These are phyloP conservation scores for Alternaria longipes DNA, from an alignment of 2,329 filamentous ascomycete genomes.

Conservation along the genomic window DNA sequence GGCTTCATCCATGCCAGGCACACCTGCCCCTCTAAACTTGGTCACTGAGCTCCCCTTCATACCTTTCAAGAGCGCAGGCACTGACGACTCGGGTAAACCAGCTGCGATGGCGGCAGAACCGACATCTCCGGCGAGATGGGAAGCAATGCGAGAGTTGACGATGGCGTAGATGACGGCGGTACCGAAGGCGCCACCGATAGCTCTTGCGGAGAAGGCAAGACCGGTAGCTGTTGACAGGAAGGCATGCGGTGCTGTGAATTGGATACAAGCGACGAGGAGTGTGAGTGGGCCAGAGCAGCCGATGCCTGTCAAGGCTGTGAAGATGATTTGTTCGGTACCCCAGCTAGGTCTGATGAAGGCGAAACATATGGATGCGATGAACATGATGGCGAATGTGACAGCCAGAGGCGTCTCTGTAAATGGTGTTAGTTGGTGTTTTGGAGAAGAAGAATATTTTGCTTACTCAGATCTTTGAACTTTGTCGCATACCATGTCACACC, in stretches of 20 bases:
- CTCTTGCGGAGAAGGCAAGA: conserved; percentile 45
- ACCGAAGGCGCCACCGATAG: conserved; percentile 46
- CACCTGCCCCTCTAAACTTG: conserved; percentile 17
- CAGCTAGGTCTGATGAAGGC: conserved; percentile 38
- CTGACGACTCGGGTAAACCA: conserved; percentile 32
- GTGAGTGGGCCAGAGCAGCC: conserved; percentile 43
- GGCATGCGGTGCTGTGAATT: conserved; percentile 44
- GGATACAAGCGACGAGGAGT: conserved; percentile 43
- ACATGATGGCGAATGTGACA: conserved; percentile 40
- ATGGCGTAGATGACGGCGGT: conserved; percentile 44
- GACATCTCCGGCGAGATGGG: conserved; percentile 33
- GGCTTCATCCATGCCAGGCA: conserved; percentile 26
- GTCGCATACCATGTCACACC: conserved; percentile 43
- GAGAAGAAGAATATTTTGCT: not conserved
- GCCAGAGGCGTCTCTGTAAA: conserved; percentile 34
- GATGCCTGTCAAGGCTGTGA: conserved; percentile 40
- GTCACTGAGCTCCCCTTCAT: conserved; percentile 29
- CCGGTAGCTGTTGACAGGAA: conserved; percentile 45
- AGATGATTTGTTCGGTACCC: conserved; percentile 36
- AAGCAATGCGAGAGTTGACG: conserved; percentile 34
- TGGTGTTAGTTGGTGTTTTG: not conserved
- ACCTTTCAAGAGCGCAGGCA: conserved; percentile 28
- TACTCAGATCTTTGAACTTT: conserved; percentile 40
- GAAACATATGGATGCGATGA: conserved; percentile 39
- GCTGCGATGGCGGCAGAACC: conserved; percentile 32